Percentiles rank a stretch among this genome's conserved stretches.
phyloP scores from a whole-genome alignment of 495 filamentous ascomycete genomes.

The Penicillium mononematosum region DNA sequence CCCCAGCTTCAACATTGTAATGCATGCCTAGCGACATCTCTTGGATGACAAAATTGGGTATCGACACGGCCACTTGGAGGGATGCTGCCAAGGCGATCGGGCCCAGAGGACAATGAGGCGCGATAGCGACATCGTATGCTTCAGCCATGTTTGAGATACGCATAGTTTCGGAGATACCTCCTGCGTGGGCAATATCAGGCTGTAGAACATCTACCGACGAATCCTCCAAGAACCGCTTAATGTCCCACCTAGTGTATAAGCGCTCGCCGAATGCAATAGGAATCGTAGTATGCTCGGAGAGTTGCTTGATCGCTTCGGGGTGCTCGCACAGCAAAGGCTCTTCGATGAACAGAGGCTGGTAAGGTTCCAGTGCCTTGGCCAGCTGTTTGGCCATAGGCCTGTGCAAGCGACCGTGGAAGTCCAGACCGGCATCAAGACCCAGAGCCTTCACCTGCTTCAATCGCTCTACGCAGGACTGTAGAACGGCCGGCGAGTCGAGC shows the following conservation, averaged over 20 bases:
- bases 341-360: conserved; percentile 75
- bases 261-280: conserved; percentile 79
- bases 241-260: conserved; percentile 73
- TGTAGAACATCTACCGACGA: conserved; percentile 72
- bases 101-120: conserved; percentile 76
- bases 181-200: conserved; percentile 73
- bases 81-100: conserved; percentile 75
- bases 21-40: conserved; percentile 83
- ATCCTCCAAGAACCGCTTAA: conserved; percentile 70
- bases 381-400: conserved; percentile 82
- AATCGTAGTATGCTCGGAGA: conserved; percentile 59
- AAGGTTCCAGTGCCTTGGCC: conserved; percentile 67
- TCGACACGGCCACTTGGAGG: conserved; percentile 65
- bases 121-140: conserved; percentile 75
- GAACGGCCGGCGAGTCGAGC: conserved; percentile 68
- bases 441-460: conserved; percentile 68
- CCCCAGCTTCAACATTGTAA: conserved; percentile 65
- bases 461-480: conserved; percentile 65
- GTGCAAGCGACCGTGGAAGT: conserved; percentile 79
- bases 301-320: conserved; percentile 64
- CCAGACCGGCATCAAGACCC: conserved; percentile 71
- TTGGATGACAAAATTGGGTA: conserved; percentile 75
- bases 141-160: conserved; percentile 73
- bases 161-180: conserved; percentile 74
- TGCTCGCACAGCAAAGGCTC: conserved; percentile 75